phyloP scores from a whole-genome alignment of 306 rosid species.

The Mucuna pruriens region DNA sequence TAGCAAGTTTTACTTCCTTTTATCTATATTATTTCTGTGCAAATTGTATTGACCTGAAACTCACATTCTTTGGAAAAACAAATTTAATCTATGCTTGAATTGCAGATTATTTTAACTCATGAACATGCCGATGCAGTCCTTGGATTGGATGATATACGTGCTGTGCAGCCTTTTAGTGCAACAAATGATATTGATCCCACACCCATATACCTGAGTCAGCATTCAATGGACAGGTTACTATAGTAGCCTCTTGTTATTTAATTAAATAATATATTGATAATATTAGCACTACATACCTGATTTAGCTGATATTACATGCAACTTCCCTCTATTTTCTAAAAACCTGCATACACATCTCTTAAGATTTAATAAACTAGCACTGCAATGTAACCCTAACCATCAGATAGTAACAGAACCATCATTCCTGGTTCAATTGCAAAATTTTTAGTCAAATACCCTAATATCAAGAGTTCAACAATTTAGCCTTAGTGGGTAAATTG shows the following conservation, averaged over 20 bases:
- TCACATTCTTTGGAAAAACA: conserved; percentile 16
- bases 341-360: background rate
- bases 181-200: conserved; percentile 89
- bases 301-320: background rate
- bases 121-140: conserved; percentile 99
- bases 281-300: background rate
- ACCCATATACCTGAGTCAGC: conserved; percentile 77
- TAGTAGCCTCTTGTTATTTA: conserved; percentile 18
- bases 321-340: background rate
- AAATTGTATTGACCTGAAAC: conserved; percentile 2
- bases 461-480: background rate
- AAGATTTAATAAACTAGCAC: background rate
- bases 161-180: conserved; percentile 83
- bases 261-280: background rate
- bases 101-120: conserved; percentile 97
- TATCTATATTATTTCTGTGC: conserved; percentile 9
- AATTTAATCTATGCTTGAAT: conserved; percentile 29
- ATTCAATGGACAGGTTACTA: conserved; percentile 86
- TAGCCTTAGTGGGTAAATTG: conserved; percentile 18
- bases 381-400: background rate
- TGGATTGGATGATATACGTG: conserved; percentile 97
- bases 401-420: background rate
- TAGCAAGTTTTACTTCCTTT: conserved; percentile 16
- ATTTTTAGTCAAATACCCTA: background rate
- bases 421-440: conserved; percentile 22